Percentiles rank a stretch among this genome's conserved stretches.
These are phyloP conservation scores for Scutellaria barbata DNA, from an alignment of 257 asterid species.

Conservation along the genomic window DNA sequence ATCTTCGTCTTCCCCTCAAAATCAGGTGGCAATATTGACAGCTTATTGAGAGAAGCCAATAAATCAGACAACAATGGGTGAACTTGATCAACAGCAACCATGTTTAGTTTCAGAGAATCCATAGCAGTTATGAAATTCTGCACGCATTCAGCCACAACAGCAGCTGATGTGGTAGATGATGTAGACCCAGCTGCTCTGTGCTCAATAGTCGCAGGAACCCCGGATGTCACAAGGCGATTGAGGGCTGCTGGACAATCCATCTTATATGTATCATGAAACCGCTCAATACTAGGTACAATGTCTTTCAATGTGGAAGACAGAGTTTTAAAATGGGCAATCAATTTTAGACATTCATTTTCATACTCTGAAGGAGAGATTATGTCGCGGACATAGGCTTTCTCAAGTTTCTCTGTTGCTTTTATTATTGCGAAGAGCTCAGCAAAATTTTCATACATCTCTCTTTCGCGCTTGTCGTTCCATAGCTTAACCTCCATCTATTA, in stretches of 20 bases:
- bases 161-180: constrained; percentile 65
- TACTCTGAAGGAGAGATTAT: constrained; percentile 65
- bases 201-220: constrained; percentile 97
- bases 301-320: constrained; percentile 78
- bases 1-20: constrained; percentile 95
- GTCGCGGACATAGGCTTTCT: constrained; percentile 87
- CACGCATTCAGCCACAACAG: constrained; percentile 90
- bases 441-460: constrained; percentile 92
- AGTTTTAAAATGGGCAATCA: constrained; percentile 84
- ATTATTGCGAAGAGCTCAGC: constrained; percentile 89
- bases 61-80: constrained; percentile 83
- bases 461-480: constrained; percentile 97
- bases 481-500: constrained; percentile 88
- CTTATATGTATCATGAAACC: constrained; percentile 81
- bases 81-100: constrained; percentile 96
- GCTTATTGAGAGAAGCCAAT: constrained; percentile 79
- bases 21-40: constrained; percentile 75
- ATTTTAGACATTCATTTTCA: constrained; percentile 77
- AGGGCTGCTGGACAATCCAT: constrained; percentile 88
- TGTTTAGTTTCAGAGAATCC: constrained; percentile 87
- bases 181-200: constrained; percentile 71
- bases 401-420: constrained; percentile 92
- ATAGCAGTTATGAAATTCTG: constrained; percentile 91
- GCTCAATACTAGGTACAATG: constrained; percentile 77
- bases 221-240: constrained; percentile 74